Evolutionary conservation across 805 yeast species (phyloP), one percentile per base, ranked within the genome.

Genomic region (Pichia eremophila): DNA sequence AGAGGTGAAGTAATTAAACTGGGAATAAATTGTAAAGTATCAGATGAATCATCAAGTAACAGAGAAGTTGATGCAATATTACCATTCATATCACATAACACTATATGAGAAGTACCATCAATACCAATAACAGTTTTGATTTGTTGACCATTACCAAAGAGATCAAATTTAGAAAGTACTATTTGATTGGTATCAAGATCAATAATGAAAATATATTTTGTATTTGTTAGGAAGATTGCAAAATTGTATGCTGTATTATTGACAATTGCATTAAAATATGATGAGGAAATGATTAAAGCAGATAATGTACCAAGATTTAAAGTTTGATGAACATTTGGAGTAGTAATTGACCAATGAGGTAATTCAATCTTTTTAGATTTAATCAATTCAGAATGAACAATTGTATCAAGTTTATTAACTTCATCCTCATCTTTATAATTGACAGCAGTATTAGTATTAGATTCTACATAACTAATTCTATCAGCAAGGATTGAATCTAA

Each of bases 61-160:
- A 47, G 15, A 12, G 36, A 36, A 43, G 40, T 40, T 6, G 44
- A 36, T 10, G 35, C 22, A 5, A 47, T 25, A 40, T 32, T 45
- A 8, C 71, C 70, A 48, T 61, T 57, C 71, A 67, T 67, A 31
- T 65, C 65, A 48, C 63, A 60, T 35, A 58, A 53, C 5, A 65
- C 22, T 1, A 67, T 17, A n/a, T 51, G 25, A 34, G 57, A 49
- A 1, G 62, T 54, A 19, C 49, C 40, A 2, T 51, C 52, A 6
- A 63, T 54, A 5, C 59, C 59, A 2, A 42, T 12, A 22, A 52
- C 53, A 15, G 57, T 40, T 48, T 61, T 63, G 18, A 52, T 47
- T 7, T 57, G 55, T 19, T 51, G 49, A 8, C 53, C 46, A 0
- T 51, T 47, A 12, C 18, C 36, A 29, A 62, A 57, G 10, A 57